Conservation (phyloP, 306 rosid genomes). For the Dicorynia guianensis region DNA sequence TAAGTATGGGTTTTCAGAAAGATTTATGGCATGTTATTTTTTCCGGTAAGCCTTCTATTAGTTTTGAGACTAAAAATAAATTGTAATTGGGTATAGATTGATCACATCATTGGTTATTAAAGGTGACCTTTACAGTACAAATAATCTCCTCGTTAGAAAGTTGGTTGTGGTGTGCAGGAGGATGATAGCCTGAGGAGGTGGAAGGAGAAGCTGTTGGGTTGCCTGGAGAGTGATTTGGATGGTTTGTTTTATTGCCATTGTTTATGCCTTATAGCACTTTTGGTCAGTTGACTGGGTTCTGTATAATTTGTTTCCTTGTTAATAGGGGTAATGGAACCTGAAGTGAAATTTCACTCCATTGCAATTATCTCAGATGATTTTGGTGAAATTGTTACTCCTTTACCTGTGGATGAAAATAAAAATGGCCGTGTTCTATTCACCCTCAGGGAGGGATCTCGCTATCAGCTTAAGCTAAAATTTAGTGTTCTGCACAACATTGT, state of each 20-base stretch:
- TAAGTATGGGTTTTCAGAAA: conserved; percentile 35
- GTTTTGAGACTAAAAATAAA: neutral
- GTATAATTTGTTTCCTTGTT: neutral
- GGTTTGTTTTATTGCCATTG: conserved; percentile 40
- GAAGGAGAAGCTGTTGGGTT: conserved; percentile 72
- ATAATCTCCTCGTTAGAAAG: neutral
- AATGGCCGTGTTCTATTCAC: conserved; percentile 61
- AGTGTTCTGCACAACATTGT: conserved; percentile 92
- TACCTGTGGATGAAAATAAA: conserved; percentile 64
- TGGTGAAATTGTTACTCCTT: conserved; percentile 72
- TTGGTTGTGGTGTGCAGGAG: conserved; percentile 46
- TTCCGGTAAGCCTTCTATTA: neutral
- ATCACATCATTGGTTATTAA: neutral
- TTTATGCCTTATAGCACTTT: neutral
- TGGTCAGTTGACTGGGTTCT: neutral
- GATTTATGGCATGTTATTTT: conserved; percentile 7
- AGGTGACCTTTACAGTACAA: too few species aligned
- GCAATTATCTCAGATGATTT: conserved; percentile 78
- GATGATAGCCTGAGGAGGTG: conserved; percentile 76
- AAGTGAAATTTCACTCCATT: conserved; percentile 77
- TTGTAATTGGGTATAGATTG: neutral
- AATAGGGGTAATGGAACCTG: conserved; percentile 63
- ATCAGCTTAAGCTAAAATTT: conserved; percentile 76
- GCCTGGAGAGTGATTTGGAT: conserved; percentile 53
- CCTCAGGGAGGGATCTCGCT: conserved; percentile 76